These are phyloP conservation scores for Neocucurbitaria cava DNA, from an alignment of 2,329 filamentous ascomycete genomes.

Conservation along the genomic window DNA sequence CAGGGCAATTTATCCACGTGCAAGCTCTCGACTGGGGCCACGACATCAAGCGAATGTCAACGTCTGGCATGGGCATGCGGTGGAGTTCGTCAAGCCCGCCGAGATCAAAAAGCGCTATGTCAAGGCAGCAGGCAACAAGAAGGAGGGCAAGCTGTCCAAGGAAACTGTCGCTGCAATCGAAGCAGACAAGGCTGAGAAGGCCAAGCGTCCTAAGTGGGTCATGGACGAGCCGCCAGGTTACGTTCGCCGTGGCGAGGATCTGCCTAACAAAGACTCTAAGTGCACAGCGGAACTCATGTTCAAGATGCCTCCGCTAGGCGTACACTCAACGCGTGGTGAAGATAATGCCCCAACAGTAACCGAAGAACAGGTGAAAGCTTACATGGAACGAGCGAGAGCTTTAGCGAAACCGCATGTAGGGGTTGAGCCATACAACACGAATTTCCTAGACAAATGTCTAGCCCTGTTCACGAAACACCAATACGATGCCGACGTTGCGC, in stretches of 20 bases:
- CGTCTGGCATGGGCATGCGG: constrained; percentile 83
- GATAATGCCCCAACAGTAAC: constrained; percentile 52
- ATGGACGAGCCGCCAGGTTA: constrained; percentile 91
- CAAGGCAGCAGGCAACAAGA: constrained; percentile 70
- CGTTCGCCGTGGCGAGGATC: constrained; percentile 81
- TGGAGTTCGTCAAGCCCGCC: constrained; percentile 87
- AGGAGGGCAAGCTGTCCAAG: constrained; percentile 78
- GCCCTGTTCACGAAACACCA: constrained; percentile 74
- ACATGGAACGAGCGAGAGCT: constrained; percentile 73
- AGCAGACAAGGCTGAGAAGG: constrained; percentile 78
- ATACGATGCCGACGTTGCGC: constrained; percentile 74
- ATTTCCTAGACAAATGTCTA: constrained; percentile 84
- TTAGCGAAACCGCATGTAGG: constrained; percentile 69
- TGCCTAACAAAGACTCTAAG: constrained; percentile 72
- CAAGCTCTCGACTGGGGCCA: constrained; percentile 88
- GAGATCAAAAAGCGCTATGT: constrained; percentile 82
- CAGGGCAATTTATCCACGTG: constrained; percentile 88
- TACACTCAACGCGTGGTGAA: constrained; percentile 56
- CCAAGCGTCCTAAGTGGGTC: constrained; percentile 89
- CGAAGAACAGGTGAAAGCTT: constrained; percentile 73
- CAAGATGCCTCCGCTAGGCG: constrained; percentile 69
- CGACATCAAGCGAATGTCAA: constrained; percentile 87
- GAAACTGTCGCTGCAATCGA: constrained; percentile 81
- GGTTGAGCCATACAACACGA: constrained; percentile 79
- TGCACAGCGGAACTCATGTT: constrained; percentile 80